Base-by-base conservation (phyloP, 805 yeast species). In the Lachancea nothofagi region DNA sequence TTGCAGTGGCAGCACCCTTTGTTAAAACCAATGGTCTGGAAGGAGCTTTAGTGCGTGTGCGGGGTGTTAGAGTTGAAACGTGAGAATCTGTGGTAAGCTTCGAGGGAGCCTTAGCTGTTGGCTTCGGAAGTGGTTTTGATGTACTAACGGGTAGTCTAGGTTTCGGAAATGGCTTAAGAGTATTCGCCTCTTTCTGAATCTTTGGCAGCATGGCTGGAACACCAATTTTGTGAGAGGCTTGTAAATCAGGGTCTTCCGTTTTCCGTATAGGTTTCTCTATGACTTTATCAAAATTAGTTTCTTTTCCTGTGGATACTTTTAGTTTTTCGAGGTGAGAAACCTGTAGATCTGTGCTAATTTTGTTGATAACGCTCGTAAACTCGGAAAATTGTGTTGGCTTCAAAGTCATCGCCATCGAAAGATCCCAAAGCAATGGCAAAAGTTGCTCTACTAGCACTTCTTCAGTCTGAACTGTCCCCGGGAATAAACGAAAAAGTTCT, bases 381-480 rank as follows among this genome's bases (percentile, higher is more conserved):
- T 49, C 51, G 20, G 60, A 47, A 51, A 74, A 78, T 45, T 74
- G 71, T 2, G 47, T 46, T 6, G 64, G 53, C 8, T 63, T 64
- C 23, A 78, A 51, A 7, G 69, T 64, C 3, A 70, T 55, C 4
- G 76, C 66, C 55, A 74, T 65, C 1, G 79, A 65, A 33, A 75
- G 60, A 10, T 62, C 59, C 70, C 78, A 70, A 41, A 77, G 57
- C 29, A 70, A 67, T 0, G 85, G 83, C 8, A 78, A 43, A 3
- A 77, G 70, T 20, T 69, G 67, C n/a, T 69, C 68, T n/a, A 83
- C 61, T 15, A 62, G 71, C 13, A 75, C 60, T 1, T 59, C 59
- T 32, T 75, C 78, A 29, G 76, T 71, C 17, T 66, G 72, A 14
- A 77, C 65, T 8, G 72, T 57, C 15, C 48, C 50, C 2, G 64